Conservation (phyloP, 2,329 filamentous ascomycete genomes). For the Diaporthe humulicola region DNA sequence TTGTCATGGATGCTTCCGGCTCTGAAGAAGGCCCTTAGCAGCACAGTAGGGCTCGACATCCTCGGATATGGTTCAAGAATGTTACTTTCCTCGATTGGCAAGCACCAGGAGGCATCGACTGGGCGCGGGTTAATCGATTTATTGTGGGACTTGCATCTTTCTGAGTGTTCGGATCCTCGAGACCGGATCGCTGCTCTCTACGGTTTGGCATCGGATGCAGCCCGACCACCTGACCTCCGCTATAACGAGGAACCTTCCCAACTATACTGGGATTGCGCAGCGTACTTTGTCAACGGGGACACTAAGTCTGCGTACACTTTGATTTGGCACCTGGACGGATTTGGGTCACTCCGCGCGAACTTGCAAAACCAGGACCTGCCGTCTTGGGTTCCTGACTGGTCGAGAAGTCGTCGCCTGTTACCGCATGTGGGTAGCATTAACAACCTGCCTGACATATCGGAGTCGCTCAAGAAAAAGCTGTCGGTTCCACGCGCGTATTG, state of each 20-base stretch:
- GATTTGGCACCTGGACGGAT: background rate
- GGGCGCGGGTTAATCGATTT: background rate
- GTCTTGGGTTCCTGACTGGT: background rate
- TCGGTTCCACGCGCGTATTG: too few species aligned
- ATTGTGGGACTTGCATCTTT: background rate
- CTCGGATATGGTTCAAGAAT: background rate
- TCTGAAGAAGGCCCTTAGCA: background rate
- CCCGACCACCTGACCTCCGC: background rate
- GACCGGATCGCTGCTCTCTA: background rate
- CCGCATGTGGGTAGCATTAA: too few species aligned
- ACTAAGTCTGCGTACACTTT: background rate
- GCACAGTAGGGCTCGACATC: background rate
- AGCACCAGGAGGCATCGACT: background rate
- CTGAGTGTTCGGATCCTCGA: background rate
- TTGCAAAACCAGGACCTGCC: accelerated
- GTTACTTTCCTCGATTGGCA: background rate
- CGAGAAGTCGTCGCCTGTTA: background rate
- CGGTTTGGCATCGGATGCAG: background rate
- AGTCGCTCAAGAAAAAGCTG: too few species aligned
- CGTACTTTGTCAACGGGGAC: background rate
- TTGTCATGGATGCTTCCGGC: background rate
- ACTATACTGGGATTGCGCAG: background rate
- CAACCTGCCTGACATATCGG: too few species aligned
- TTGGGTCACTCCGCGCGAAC: background rate
- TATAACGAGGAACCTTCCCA: background rate